A percentile compares a stretch with the other conserved stretches of the same genome.
Evolutionary conservation across 2,329 filamentous ascomycete genomes (phyloP).

Genomic region (Metarhizium brunneum): DNA sequence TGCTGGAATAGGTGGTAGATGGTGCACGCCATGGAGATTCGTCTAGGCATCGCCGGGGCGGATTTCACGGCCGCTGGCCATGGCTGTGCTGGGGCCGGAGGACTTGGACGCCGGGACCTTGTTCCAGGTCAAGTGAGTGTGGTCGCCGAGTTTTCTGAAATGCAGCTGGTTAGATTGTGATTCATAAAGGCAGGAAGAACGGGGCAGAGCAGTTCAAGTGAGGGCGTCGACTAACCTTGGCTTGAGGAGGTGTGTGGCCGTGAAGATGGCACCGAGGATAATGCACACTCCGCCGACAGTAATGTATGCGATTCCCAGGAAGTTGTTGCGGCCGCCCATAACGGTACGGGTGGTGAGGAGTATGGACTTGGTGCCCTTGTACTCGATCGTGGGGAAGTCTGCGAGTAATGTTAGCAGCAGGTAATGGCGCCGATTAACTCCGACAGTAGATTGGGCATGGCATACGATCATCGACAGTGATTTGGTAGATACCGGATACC

Average conservation of each 20-base stretch:
- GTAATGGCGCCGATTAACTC: neutral
- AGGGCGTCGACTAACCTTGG: slow-evolving; percentile 54
- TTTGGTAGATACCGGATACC: slow-evolving; percentile 60
- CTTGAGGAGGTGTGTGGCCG: slow-evolving; percentile 81
- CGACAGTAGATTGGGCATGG: slow-evolving; percentile 11
- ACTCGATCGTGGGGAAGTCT: slow-evolving; percentile 76
- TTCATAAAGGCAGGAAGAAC: neutral
- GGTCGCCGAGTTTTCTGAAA: slow-evolving; percentile 88
- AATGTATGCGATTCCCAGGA: slow-evolving; percentile 92
- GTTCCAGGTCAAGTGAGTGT: slow-evolving; percentile 97
- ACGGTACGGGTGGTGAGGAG: slow-evolving; percentile 83
- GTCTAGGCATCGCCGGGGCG: slow-evolving; percentile 34
- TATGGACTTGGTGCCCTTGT: slow-evolving; percentile 82
- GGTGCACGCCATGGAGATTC: slow-evolving; percentile 17
- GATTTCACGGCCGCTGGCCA: slow-evolving; percentile 48
- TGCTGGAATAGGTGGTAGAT: neutral
- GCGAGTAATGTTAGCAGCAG: slow-evolving; percentile 5
- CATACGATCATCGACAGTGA: slow-evolving; percentile 74
- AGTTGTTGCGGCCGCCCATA: slow-evolving; percentile 91
- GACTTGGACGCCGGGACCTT: slow-evolving; percentile 40
- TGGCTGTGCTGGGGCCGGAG: slow-evolving; percentile 30
- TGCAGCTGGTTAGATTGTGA: neutral
- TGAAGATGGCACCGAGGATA: slow-evolving; percentile 78
- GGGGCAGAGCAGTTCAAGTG: no score
- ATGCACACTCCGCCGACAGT: slow-evolving; percentile 92